Conservation (phyloP, 2,329 filamentous ascomycete genomes). For the Pyricularia sp. region DNA sequence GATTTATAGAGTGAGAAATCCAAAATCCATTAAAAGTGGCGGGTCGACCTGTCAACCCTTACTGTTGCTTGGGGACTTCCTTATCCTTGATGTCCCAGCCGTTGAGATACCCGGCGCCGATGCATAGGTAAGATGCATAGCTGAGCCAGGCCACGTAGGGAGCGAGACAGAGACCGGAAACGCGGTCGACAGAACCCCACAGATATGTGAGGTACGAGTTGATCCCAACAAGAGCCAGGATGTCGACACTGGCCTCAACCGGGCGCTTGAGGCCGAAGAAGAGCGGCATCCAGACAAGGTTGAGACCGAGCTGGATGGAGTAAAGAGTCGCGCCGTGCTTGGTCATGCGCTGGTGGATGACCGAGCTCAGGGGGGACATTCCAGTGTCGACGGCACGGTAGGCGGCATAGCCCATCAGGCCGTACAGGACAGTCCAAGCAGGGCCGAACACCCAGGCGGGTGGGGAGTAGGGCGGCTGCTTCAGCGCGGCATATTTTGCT, state of each 20-base stretch:
- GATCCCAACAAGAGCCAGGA: slow-evolving; percentile 61
- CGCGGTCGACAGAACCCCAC: slow-evolving; percentile 65
- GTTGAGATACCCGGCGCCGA: slow-evolving; percentile 59
- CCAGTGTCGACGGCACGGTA: slow-evolving; percentile 64
- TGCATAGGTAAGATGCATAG: slow-evolving; percentile 80
- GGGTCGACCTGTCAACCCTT: background rate
- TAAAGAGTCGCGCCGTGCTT: slow-evolving; percentile 70
- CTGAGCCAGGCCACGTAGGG: slow-evolving; percentile 82
- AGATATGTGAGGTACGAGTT: slow-evolving; percentile 66
- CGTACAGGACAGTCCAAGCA: slow-evolving; percentile 59
- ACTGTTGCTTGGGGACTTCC: slow-evolving; percentile 15
- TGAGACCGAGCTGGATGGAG: slow-evolving; percentile 75
- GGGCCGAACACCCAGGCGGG: slow-evolving; percentile 55
- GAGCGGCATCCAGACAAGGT: slow-evolving; percentile 84
- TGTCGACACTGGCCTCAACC: slow-evolving; percentile 64
- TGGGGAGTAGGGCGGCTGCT: slow-evolving; percentile 56
- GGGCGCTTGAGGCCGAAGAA: slow-evolving; percentile 77
- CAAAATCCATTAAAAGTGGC: background rate
- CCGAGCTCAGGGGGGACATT: slow-evolving; percentile 44
- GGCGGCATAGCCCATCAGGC: slow-evolving; percentile 80
- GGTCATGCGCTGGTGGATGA: slow-evolving; percentile 46
- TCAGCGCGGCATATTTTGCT: slow-evolving; percentile 54
- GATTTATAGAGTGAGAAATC: background rate
- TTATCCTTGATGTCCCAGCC: slow-evolving; percentile 47
- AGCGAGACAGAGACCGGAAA: slow-evolving; percentile 63